Percentiles rank a stretch among this genome's conserved stretches.
Conservation (phyloP, 768 basidiomycete genomes). For the Neoboletus brunneissimus region DNA sequence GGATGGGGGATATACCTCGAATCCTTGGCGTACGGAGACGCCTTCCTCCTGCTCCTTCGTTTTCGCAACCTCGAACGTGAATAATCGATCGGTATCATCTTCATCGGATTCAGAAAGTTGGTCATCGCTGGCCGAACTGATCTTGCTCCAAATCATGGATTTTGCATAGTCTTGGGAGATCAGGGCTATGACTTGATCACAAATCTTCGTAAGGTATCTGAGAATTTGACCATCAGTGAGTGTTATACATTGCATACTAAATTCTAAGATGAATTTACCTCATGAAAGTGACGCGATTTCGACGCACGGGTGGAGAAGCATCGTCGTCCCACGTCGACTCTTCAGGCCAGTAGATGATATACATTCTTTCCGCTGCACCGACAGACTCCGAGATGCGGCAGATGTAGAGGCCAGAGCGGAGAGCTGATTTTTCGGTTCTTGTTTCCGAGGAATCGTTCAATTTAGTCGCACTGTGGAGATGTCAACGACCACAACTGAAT, state of each 20-base stretch:
- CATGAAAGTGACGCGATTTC: conserved; percentile 61
- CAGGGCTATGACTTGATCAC: conserved; percentile 51
- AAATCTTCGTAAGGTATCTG: conserved; percentile 58
- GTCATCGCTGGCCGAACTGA: conserved; percentile 29
- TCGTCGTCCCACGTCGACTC: conserved; percentile 55
- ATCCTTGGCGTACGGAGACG: conserved; percentile 43
- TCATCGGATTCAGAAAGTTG: conserved; percentile 28
- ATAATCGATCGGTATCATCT: conserved; percentile 49
- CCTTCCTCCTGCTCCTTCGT: conserved; percentile 56
- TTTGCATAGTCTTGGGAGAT: conserved; percentile 46
- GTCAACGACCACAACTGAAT: background rate
- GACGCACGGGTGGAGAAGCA: conserved; percentile 43
- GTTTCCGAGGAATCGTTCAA: conserved; percentile 5
- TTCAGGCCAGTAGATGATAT: conserved; percentile 63
- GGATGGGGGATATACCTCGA: conserved; percentile 34
- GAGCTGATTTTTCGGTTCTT: conserved; percentile 13
- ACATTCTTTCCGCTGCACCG: conserved; percentile 27
- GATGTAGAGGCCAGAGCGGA: conserved; percentile 54
- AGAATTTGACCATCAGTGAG: background rate
- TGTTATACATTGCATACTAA: background rate
- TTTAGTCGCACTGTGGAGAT: conserved; percentile 9
- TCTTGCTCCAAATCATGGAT: conserved; percentile 43
- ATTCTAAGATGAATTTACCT: conserved; percentile 33
- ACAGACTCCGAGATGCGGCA: conserved; percentile 23
- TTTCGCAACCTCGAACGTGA: conserved; percentile 55